Conservation (phyloP, 2,329 filamentous ascomycete species). For the Pseudogymnoascus sp. region DNA sequence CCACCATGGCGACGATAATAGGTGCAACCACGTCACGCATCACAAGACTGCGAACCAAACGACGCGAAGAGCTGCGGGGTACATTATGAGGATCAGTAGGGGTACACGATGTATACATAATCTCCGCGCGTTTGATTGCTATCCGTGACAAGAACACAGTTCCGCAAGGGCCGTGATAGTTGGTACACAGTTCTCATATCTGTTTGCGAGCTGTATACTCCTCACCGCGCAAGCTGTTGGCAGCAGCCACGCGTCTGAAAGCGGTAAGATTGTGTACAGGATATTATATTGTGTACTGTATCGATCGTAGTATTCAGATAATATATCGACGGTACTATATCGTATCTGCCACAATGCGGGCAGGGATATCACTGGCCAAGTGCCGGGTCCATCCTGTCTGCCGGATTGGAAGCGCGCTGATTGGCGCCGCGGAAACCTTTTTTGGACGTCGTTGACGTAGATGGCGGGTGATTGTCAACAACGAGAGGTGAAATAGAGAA, state of each 20-base stretch:
- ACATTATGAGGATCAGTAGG: neutral
- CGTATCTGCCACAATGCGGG: neutral
- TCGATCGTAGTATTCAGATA: neutral
- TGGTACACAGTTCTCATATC: neutral
- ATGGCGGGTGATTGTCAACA: neutral
- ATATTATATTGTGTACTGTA: neutral
- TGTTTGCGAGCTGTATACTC: neutral
- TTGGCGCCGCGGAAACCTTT: slow-evolving; percentile 1
- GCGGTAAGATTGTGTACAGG: neutral
- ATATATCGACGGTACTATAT: neutral
- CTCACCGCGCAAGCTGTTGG: neutral
- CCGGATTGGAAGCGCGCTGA: slow-evolving; percentile 1
- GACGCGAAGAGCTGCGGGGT: neutral
- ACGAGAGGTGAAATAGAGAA: neutral
- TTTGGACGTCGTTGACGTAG: neutral
- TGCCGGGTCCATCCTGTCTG: neutral
- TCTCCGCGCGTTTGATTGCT: neutral
- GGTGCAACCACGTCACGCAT: neutral
- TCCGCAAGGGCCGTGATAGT: neutral
- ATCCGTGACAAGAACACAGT: neutral
- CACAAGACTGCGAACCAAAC: neutral
- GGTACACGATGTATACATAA: neutral
- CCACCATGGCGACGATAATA: neutral
- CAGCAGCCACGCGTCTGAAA: neutral
- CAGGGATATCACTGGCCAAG: neutral